phyloP scores from a whole-genome alignment of 148 eudicot genomes.

The Vaccinium myrtillus region DNA sequence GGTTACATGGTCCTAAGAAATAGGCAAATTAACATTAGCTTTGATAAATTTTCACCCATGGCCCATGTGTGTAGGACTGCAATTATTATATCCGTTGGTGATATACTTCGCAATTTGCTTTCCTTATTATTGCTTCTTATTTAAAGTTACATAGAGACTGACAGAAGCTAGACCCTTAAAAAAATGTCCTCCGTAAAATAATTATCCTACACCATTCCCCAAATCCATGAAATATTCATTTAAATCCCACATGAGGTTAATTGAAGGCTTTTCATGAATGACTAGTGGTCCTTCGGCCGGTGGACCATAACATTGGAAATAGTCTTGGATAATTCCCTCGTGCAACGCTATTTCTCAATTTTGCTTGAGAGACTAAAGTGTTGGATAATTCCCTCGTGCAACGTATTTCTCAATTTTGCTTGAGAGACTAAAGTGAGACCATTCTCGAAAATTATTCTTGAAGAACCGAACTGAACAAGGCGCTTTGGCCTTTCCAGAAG shows the following conservation, averaged over 20 bases:
- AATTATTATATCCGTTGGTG: neutral
- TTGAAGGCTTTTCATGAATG: neutral
- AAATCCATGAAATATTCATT: neutral
- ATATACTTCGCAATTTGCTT: neutral
- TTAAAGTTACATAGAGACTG: neutral
- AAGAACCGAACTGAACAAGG: neutral
- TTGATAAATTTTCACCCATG: neutral
- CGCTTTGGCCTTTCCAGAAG: neutral
- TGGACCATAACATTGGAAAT: neutral
- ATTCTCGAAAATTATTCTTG: neutral
- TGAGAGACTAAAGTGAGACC: neutral
- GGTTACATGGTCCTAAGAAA: neutral
- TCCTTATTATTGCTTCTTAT: neutral
- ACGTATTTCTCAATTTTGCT: neutral
- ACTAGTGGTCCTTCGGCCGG: neutral
- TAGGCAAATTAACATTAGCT: neutral
- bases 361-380: neutral
- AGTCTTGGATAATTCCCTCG: neutral
- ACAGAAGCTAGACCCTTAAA: neutral
- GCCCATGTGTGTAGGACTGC: neutral
- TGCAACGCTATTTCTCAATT: neutral
- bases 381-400: neutral
- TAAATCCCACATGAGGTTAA: neutral
- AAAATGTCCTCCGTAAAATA: neutral
- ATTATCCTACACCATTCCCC: neutral